A percentile compares a stretch with the other conserved stretches of the same genome.
Conservation (phyloP, 2,329 filamentous ascomycete genomes). For the Botryotinia narcissicola region DNA sequence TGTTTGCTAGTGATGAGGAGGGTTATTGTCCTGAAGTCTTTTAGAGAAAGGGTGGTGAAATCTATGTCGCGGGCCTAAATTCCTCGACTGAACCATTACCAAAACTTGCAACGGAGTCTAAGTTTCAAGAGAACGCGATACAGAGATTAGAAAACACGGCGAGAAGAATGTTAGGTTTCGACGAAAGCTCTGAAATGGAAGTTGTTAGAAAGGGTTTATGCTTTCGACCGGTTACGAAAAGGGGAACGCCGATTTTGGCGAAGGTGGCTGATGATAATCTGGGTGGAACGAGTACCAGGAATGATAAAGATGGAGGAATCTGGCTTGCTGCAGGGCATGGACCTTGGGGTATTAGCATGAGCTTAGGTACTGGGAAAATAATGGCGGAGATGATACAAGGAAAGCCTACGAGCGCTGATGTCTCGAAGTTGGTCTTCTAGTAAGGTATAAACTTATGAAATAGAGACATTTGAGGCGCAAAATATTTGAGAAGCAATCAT, state of each 20-base stretch:
- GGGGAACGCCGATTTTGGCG: conserved; percentile 62
- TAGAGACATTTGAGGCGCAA: background rate
- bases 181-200: conserved; percentile 53
- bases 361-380: conserved; percentile 67
- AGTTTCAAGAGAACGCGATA: conserved; percentile 48
- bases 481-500: background rate
- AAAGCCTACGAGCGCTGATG: conserved; percentile 55
- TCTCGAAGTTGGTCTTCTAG: conserved; percentile 49
- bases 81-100: conserved; percentile 59
- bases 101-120: conserved; percentile 48
- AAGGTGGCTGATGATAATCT: conserved; percentile 56
- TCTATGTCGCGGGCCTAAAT: conserved; percentile 75
- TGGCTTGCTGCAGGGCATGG: conserved; percentile 72
- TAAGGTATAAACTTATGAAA: background rate
- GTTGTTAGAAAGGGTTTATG: conserved; percentile 65
- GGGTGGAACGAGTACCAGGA: conserved; percentile 46
- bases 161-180: conserved; percentile 46
- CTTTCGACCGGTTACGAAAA: conserved; percentile 67
- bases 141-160: conserved; percentile 50
- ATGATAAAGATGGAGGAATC: conserved; percentile 56
- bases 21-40: conserved; percentile 71
- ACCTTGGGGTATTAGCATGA: conserved; percentile 68
- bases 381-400: conserved; percentile 69
- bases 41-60: conserved; percentile 61
- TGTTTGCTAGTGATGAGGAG: conserved; percentile 53